Percentiles rank a stretch among this genome's conserved stretches.
These are phyloP conservation scores for Phaeophleospora eucalypticola DNA, from an alignment of 2,329 filamentous ascomycete genomes.

Conservation along the genomic window DNA sequence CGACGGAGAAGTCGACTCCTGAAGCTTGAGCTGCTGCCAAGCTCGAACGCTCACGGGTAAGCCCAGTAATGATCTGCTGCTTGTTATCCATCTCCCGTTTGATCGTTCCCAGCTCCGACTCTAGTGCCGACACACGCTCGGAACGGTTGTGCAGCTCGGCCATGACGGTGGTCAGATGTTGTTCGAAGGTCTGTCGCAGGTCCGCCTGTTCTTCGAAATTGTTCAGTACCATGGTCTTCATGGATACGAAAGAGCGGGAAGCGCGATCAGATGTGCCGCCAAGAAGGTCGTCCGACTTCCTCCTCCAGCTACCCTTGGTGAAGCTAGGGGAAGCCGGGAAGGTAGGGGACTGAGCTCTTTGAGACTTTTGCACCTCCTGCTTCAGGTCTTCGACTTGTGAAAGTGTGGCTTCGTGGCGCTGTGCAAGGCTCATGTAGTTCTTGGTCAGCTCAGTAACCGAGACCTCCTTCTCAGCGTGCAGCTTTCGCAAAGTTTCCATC, in stretches of 20 bases:
- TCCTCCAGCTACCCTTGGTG: conserved; percentile 57
- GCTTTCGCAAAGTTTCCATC: conserved; percentile 63
- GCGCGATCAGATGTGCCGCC: conserved; percentile 67
- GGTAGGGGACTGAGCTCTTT: conserved; percentile 24
- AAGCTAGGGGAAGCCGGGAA: conserved; percentile 21
- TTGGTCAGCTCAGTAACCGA: conserved; percentile 68
- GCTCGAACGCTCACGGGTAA: conserved; percentile 89
- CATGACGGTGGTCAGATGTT: conserved; percentile 87
- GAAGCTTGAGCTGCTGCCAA: conserved; percentile 63
- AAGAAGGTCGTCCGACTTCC: conserved; percentile 32
- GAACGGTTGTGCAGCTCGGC: conserved; percentile 83
- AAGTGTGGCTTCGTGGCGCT: conserved; percentile 74
- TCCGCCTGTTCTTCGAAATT: conserved; percentile 80
- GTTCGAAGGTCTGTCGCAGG: conserved; percentile 84
- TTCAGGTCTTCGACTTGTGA: conserved; percentile 89
- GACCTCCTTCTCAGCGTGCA: conserved; percentile 72
- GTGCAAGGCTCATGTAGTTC: conserved; percentile 78
- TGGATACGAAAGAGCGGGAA: conserved; percentile 82
- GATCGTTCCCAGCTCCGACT: conserved; percentile 73
- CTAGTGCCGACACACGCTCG: conserved; percentile 84
- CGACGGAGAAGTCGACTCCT: conserved; percentile 85
- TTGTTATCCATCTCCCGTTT: conserved; percentile 98
- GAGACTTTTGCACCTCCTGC: conserved; percentile 71
- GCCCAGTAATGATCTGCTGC: conserved; percentile 88
- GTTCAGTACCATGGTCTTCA: conserved; percentile 82